These are phyloP conservation scores for Hansfordia pulvinata DNA, from an alignment of 2,329 filamentous ascomycete species.

Conservation along the genomic window DNA sequence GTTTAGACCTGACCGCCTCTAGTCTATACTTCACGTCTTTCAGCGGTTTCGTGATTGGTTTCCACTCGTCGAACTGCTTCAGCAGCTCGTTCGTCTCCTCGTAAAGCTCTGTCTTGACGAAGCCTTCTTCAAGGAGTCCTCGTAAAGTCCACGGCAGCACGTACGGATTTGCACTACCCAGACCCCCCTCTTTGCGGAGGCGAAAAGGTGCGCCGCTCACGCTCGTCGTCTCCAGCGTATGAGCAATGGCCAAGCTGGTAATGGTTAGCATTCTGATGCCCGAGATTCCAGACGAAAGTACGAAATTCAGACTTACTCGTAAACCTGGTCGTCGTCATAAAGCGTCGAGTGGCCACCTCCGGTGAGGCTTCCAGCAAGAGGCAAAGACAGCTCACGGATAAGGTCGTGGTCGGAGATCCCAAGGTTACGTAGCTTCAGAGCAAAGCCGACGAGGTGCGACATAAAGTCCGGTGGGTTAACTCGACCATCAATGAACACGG, in stretches of 20 bases:
- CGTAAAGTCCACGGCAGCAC: conserved; percentile 93
- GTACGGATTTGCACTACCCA: conserved; percentile 63
- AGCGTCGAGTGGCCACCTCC: conserved; percentile 89
- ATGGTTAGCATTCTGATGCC: background rate
- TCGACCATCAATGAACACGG: conserved; percentile 90
- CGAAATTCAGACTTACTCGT: conserved; percentile 53
- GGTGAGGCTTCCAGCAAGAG: conserved; percentile 75
- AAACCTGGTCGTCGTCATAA: conserved; percentile 81
- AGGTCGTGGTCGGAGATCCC: conserved; percentile 88
- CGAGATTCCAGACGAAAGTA: too few species aligned
- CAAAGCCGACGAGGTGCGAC: conserved; percentile 83
- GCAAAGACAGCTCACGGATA: conserved; percentile 75
- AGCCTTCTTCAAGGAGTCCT: conserved; percentile 80
- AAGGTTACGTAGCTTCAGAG: conserved; percentile 84
- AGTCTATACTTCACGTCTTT: conserved; percentile 94
- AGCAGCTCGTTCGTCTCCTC: conserved; percentile 68
- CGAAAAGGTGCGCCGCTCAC: conserved; percentile 32
- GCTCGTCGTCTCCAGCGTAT: conserved; percentile 58
- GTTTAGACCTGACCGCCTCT: conserved; percentile 79
- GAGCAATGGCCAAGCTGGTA: conserved; percentile 49
- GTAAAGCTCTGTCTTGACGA: conserved; percentile 69
- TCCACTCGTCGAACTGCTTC: conserved; percentile 88
- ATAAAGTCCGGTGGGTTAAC: conserved; percentile 91
- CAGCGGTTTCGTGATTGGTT: conserved; percentile 74
- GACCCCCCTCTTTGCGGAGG: conserved; percentile 34